Evolutionary conservation across 768 basidiomycete species (phyloP).

Genomic region (Amanita polypyramis): DNA sequence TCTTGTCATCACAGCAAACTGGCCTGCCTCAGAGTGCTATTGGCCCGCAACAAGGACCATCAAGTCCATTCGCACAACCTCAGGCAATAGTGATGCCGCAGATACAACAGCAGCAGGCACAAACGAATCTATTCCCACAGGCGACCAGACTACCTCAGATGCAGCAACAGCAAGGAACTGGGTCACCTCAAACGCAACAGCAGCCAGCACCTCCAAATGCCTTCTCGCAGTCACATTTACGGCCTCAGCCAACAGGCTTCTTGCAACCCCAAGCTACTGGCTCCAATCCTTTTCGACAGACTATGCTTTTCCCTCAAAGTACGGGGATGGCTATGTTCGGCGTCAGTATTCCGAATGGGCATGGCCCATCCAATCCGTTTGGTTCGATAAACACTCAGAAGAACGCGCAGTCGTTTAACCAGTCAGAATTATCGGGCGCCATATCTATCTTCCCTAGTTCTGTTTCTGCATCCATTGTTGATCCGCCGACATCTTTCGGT

Average conservation of each 20-base stretch:
- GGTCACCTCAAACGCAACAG: conserved; percentile 16
- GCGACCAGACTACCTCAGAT: conserved; percentile 40
- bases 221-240: conserved; percentile 1
- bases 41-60: conserved; percentile 20
- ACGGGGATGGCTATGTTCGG: conserved; percentile 46
- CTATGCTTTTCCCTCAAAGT: conserved; percentile 53
- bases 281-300: conserved; percentile 79
- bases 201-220: conserved; percentile 19
- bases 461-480: conserved; percentile 14
- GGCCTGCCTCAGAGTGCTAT: conserved; percentile 29
- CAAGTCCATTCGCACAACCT: background rate
- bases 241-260: conserved; percentile 26
- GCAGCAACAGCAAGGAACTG: conserved; percentile 9
- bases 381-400: conserved; percentile 7
- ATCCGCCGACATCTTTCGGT: conserved; percentile 12
- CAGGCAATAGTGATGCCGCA: background rate
- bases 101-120: background rate
- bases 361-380: background rate
- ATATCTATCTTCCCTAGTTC: background rate
- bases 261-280: conserved; percentile 53
- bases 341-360: conserved; percentile 13
- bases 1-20: conserved; percentile 15
- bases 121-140: conserved; percentile 10
- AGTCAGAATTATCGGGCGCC: conserved; percentile 2
- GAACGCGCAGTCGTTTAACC: conserved; percentile 4